These are phyloP conservation scores for Arctostaphylos glauca DNA, from an alignment of 148 eudicot species.

Conservation along the genomic window DNA sequence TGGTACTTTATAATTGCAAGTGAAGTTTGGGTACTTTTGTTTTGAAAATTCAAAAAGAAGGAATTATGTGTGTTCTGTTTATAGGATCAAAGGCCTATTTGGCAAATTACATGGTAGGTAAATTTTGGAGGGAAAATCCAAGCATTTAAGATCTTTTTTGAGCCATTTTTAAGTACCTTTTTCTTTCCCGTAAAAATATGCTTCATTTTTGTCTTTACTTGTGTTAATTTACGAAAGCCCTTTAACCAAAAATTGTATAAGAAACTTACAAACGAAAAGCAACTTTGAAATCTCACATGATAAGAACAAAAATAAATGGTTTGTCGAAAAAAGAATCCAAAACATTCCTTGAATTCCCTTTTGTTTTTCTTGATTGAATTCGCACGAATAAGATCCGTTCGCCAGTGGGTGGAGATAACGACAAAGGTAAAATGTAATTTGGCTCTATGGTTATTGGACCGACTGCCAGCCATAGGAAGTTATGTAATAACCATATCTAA, in stretches of 20 bases:
- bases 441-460: background rate
- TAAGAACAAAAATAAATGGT: background rate
- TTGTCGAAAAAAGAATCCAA: background rate
- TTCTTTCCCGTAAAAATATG: background rate
- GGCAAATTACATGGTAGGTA: background rate
- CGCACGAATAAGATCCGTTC: background rate
- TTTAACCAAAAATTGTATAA: background rate
- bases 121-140: background rate
- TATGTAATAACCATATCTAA: background rate
- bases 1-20: background rate
- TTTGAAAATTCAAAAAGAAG: background rate
- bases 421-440: background rate
- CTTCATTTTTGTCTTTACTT: background rate
- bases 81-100: background rate
- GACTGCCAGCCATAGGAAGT: too few species aligned
- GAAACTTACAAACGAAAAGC: background rate
- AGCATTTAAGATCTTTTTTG: background rate
- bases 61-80: background rate
- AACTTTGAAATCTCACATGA: background rate
- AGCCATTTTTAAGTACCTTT: background rate
- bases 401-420: background rate
- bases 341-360: background rate
- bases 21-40: background rate
- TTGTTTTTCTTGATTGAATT: too few species aligned
- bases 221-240: background rate